Base-by-base conservation (phyloP, 2,329 filamentous ascomycete species). In the Curvularia lunata region DNA sequence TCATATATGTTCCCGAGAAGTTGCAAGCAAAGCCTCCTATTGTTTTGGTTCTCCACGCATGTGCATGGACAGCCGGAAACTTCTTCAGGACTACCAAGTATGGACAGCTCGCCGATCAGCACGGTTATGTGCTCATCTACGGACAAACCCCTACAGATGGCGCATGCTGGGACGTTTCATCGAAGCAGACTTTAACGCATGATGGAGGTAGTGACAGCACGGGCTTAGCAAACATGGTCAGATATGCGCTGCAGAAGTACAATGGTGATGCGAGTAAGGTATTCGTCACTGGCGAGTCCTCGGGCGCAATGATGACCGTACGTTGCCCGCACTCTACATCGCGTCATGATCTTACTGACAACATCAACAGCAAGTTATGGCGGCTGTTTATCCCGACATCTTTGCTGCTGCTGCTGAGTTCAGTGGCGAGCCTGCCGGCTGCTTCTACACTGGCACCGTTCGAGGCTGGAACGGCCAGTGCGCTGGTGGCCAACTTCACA, bases 141-240 rank as follows among this genome's bases (percentile, higher is more conserved):
- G 38, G 38, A 41, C 38, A 41, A 41, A 41, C 38, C 18, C 38
- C 38, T 21, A 41, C 38, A 41, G 42, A 45, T 18, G 42, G 42
- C 25, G 42, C 42, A 10, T 87, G 85, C 75, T 87, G 85, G 85
- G 85, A 87, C 56, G 83, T 87, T 1, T 83, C 83, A 5, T 85
- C 81, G 9, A 78, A 78, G 38, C 79, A 78, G 9, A 79, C 84
- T 0, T 78, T 88, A 1, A 83, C 80, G 3, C 85, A 85, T 64
- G 78, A 84, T 54, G 85, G 83, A 7, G 85, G 85, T 21, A 83
- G 84, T 2, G 83, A 88, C 70, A 83, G 80, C 48, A 81, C 82
- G 41, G 79, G 80, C 0, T 85, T 88, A 55, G 83, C 81, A 23
- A 85, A 84, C 66, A 87, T 88, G 85, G 84, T 87, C 46, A 77